Percentiles rank a stretch among this genome's conserved stretches.
Conservation (phyloP, 805 yeast species). For the Saccharomycopsis schoenii region DNA sequence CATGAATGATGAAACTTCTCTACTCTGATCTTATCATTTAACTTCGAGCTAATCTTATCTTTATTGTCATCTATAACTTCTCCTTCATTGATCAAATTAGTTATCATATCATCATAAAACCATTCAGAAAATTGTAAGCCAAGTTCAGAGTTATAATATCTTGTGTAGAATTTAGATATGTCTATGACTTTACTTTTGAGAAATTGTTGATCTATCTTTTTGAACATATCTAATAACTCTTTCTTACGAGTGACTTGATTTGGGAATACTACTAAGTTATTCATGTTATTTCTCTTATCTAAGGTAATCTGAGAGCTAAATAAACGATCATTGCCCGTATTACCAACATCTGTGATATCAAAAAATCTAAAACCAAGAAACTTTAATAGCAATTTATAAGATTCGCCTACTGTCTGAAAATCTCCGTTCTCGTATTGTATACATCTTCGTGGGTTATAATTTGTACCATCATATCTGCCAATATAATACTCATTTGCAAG, state of each 20-base stretch:
- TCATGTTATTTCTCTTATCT: background rate
- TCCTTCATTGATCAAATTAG: slow-evolving; percentile 18
- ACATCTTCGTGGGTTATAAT: background rate
- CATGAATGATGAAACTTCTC: slow-evolving; percentile 55
- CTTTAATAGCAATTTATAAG: background rate
- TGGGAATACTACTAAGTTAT: slow-evolving; percentile 1
- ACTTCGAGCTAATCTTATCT: slow-evolving; percentile 21
- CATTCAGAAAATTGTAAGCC: slow-evolving; percentile 67
- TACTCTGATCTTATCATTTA: slow-evolving; percentile 33
- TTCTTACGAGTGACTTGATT: background rate
- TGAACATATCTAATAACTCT: background rate
- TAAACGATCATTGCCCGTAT: background rate
- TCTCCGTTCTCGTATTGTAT: background rate
- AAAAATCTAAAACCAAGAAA: background rate
- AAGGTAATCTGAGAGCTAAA: background rate
- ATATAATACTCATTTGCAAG: background rate
- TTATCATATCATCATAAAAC: slow-evolving; percentile 42
- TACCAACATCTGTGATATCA: background rate
- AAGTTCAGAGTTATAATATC: slow-evolving; percentile 65
- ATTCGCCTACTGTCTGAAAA: background rate
- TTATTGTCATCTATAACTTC: background rate
- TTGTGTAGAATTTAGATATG: slow-evolving; percentile 40
- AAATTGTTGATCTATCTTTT: slow-evolving; percentile 41
- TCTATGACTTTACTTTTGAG: slow-evolving; percentile 43
- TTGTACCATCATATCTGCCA: background rate